Evolutionary conservation across 148 eudicot species (phyloP).

Genomic region (Spergularia bocconei): DNA sequence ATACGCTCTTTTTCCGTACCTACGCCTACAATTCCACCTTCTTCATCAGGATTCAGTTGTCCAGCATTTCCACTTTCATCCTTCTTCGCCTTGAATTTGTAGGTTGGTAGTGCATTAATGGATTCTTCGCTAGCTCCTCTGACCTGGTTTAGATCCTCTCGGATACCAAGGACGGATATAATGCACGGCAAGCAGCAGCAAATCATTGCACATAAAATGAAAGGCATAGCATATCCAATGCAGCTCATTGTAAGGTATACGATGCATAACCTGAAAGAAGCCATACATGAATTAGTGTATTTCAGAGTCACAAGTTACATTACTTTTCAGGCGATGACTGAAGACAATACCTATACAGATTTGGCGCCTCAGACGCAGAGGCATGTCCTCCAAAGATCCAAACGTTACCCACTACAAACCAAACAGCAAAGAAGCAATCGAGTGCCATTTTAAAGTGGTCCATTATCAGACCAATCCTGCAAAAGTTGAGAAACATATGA

Average conservation of each 20-base stretch:
- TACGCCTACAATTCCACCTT: conserved; percentile 59
- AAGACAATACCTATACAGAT: conserved; percentile 55
- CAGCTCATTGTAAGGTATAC: conserved; percentile 68
- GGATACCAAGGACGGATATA: conserved; percentile 62
- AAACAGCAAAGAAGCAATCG: conserved; percentile 83
- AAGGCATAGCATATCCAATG: conserved; percentile 78
- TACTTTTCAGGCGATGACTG: not conserved
- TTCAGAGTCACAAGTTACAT: not conserved
- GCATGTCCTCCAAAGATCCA: conserved; percentile 83
- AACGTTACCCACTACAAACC: conserved; percentile 80
- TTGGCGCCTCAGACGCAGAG: conserved; percentile 71
- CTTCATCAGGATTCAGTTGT: conserved; percentile 36
- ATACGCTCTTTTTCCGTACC: conserved; percentile 70
- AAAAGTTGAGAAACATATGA: not conserved
- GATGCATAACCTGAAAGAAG: conserved; percentile 58
- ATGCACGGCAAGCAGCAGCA: conserved; percentile 89
- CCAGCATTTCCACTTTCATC: conserved; percentile 30
- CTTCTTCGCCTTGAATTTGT: conserved; percentile 57
- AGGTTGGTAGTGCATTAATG: conserved; percentile 64
- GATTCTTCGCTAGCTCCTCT: conserved; percentile 69
- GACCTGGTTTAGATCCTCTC: conserved; percentile 55
- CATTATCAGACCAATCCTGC: conserved; percentile 47
- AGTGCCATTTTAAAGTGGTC: conserved; percentile 75
- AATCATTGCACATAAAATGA: conserved; percentile 69
- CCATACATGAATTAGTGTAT: conserved; percentile 8